phyloP scores from a whole-genome alignment of 1,284 basidiomycete genomes.

The Quambalaria eucalypti region DNA sequence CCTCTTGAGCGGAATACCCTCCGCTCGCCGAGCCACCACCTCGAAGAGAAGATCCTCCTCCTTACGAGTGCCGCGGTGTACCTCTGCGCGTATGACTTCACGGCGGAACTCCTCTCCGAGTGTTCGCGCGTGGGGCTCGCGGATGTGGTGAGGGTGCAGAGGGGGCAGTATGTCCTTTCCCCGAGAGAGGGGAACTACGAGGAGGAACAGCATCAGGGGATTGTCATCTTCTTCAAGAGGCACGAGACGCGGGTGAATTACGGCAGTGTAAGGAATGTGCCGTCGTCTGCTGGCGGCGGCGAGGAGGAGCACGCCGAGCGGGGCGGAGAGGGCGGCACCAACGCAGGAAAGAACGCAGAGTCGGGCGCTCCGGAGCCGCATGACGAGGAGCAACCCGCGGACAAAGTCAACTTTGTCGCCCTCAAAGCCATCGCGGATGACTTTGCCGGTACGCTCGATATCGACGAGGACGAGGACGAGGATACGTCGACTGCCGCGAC shows the following conservation, averaged over 20 bases:
- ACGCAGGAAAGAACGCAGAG: neutral
- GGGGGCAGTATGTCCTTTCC: slow-evolving; percentile 53
- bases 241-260: slow-evolving; percentile 19
- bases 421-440: slow-evolving; percentile 37
- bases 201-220: slow-evolving; percentile 38
- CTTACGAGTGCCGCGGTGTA: slow-evolving; percentile 62
- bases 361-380: too few relatives aligned
- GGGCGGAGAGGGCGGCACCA: neutral
- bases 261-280: slow-evolving; percentile 24
- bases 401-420: slow-evolving; percentile 17
- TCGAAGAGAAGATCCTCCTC: slow-evolving; percentile 81
- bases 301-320: neutral
- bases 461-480: neutral
- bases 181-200: slow-evolving; percentile 33
- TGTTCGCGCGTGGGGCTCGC: slow-evolving; percentile 65
- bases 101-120: slow-evolving; percentile 45
- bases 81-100: slow-evolving; percentile 62
- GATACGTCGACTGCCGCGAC: neutral
- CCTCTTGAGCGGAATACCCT: slow-evolving; percentile 69
- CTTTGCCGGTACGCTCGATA: slow-evolving; percentile 4
- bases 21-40: slow-evolving; percentile 47
- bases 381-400: neutral
- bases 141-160: slow-evolving; percentile 70
- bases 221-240: slow-evolving; percentile 26
- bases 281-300: slow-evolving; percentile 2